A percentile compares a stretch with the other conserved stretches of the same genome.
These are phyloP conservation scores for Clonostachys byssicola DNA, from an alignment of 2,329 filamentous ascomycete species.

Conservation along the genomic window DNA sequence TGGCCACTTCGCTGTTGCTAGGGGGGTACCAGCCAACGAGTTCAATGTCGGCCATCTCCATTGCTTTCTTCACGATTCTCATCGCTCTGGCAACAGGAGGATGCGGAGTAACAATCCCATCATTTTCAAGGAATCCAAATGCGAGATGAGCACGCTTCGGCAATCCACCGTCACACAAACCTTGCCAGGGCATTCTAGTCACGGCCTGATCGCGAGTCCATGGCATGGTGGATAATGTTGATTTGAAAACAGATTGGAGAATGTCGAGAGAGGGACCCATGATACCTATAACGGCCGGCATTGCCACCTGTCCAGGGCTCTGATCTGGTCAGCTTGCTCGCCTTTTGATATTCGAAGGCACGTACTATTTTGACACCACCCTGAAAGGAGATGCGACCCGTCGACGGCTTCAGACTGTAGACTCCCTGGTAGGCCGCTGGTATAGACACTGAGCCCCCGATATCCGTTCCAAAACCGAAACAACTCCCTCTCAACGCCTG, in stretches of 20 bases:
- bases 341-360: no score
- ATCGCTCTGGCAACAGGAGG: no score
- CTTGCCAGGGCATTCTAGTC: not conserved
- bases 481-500: slow-evolving; percentile 80
- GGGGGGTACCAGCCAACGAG: no score
- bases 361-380: not conserved
- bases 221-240: not conserved
- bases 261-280: not conserved
- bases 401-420: slow-evolving; percentile 46
- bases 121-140: no score
- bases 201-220: not conserved
- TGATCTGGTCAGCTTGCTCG: no score
- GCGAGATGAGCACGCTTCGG: no score
- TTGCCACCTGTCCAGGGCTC: not conserved
- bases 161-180: no score
- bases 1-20: no score
- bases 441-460: slow-evolving; percentile 81
- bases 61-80: no score
- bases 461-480: slow-evolving; percentile 84
- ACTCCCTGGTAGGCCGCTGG: slow-evolving; percentile 88
- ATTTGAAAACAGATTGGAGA: not conserved
- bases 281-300: not conserved
- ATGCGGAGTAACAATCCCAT: no score
- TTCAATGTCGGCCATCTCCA: no score
- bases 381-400: slow-evolving; percentile 8